Evolutionary conservation across 805 yeast species (phyloP).

Genomic region (Saccharomycopsis sp.): DNA sequence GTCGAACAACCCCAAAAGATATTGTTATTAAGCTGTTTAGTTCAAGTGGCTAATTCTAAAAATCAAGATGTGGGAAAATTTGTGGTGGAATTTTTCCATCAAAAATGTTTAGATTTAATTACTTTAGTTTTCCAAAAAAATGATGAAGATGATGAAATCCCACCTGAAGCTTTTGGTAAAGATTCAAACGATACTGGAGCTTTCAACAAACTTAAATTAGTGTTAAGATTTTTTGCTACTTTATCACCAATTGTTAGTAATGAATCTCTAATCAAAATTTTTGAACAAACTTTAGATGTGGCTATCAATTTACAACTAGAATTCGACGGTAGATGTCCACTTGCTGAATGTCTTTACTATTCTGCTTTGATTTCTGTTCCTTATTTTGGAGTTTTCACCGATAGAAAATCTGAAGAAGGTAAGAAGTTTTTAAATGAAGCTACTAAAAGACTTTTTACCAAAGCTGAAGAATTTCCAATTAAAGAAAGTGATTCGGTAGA

Average conservation of each 20-base stretch:
- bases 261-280: constrained; percentile 26
- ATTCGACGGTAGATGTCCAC: constrained; percentile 34
- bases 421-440: constrained; percentile 26
- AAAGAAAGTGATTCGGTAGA: constrained; percentile 18
- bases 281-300: constrained; percentile 38
- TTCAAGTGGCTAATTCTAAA: constrained; percentile 54
- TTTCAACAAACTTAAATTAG: constrained; percentile 62
- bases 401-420: constrained; percentile 23
- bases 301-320: constrained; percentile 45
- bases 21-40: constrained; percentile 55
- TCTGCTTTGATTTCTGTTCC: constrained; percentile 57
- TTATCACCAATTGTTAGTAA: constrained; percentile 50
- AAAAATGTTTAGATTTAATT: constrained; percentile 47
- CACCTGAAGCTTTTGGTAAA: constrained; percentile 12
- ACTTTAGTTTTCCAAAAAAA: constrained; percentile 21
- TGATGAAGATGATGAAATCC: constrained; percentile 3
- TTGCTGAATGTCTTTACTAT: constrained; percentile 61
- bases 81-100: constrained; percentile 59
- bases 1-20: constrained; percentile 89
- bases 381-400: constrained; percentile 40
- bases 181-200: constrained; percentile 37
- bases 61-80: constrained; percentile 58
- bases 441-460: constrained; percentile 32
- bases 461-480: constrained; percentile 33
- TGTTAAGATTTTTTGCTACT: constrained; percentile 59